Conservation (phyloP, 2,329 filamentous ascomycete species). For the Pseudogymnoascus sp. region DNA sequence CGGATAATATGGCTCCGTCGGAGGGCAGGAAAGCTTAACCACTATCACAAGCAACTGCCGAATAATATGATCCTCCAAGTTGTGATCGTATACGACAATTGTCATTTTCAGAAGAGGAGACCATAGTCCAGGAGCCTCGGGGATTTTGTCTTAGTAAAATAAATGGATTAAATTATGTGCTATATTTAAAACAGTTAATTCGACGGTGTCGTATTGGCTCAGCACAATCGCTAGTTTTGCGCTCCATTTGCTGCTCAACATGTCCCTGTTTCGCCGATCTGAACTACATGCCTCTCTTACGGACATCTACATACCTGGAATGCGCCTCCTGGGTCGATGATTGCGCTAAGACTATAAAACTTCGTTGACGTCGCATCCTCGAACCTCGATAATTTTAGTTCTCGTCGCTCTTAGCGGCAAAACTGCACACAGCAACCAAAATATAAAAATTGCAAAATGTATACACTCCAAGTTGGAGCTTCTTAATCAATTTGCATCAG, state of each 20-base stretch:
- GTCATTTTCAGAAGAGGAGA: neutral
- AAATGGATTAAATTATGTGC: neutral
- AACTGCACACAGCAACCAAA: neutral
- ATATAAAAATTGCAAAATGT: neutral
- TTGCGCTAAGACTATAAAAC: neutral
- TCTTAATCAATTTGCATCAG: neutral
- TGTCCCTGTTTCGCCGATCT: too few species aligned
- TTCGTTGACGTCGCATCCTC: neutral
- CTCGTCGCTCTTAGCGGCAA: neutral
- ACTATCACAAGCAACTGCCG: neutral
- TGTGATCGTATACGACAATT: neutral
- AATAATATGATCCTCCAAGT: neutral
- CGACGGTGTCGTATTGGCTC: too few species aligned
- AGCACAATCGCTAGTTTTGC: too few species aligned
- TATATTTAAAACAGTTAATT: neutral
- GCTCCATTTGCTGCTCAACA: too few species aligned
- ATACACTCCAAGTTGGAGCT: neutral
- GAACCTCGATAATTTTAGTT: neutral
- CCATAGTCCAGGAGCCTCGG: neutral
- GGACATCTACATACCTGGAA: too few species aligned
- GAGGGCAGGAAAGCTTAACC: neutral
- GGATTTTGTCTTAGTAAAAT: neutral
- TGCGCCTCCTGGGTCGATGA: neutral
- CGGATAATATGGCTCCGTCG: constrained; percentile 1
- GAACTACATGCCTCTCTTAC: too few species aligned